phyloP scores from a whole-genome alignment of 1,284 basidiomycete species.

The Sparassis latifolia region DNA sequence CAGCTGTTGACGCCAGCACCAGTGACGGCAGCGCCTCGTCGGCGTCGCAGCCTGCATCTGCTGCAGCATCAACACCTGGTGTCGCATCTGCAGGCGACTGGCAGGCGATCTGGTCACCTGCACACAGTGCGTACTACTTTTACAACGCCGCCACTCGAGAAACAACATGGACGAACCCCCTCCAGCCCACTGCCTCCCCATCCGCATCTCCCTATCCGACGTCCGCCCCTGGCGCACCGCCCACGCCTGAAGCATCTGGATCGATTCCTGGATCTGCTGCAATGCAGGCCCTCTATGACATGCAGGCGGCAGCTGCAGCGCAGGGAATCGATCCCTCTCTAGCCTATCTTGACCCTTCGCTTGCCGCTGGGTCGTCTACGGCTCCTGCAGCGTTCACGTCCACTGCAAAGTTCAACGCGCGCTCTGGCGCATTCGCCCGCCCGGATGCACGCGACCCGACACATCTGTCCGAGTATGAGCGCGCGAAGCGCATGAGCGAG shows the following conservation, averaged over 20 bases:
- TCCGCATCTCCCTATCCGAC: slow-evolving; percentile 12
- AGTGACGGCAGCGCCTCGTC: not conserved
- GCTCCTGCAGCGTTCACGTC: slow-evolving; percentile 39
- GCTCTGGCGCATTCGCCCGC: slow-evolving; percentile 74
- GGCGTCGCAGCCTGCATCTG: slow-evolving; percentile 1
- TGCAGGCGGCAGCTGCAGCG: slow-evolving; percentile 59
- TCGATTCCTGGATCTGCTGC: slow-evolving; percentile 8
- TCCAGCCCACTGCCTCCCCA: slow-evolving; percentile 35
- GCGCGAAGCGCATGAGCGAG: slow-evolving; percentile 80
- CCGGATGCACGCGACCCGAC: slow-evolving; percentile 62
- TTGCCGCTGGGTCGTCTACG: slow-evolving; percentile 40
- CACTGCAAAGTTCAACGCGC: slow-evolving; percentile 77
- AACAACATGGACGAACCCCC: slow-evolving; percentile 87
- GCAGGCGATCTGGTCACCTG: slow-evolving; percentile 83
- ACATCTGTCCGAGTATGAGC: slow-evolving; percentile 78
- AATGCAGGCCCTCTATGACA: slow-evolving; percentile 31
- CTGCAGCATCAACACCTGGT: not conserved
- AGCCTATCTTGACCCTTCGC: slow-evolving; percentile 73
- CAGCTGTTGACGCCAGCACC: not conserved
- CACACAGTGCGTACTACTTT: slow-evolving; percentile 85
- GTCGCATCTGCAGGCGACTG: slow-evolving; percentile 39
- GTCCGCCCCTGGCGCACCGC: slow-evolving; percentile 22
- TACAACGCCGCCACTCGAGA: slow-evolving; percentile 75
- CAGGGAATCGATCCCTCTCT: slow-evolving; percentile 84
- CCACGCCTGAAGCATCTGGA: slow-evolving; percentile 18